Evolutionary conservation across 2,329 filamentous ascomycete species (phyloP).

Genomic region (Claviceps monticola): DNA sequence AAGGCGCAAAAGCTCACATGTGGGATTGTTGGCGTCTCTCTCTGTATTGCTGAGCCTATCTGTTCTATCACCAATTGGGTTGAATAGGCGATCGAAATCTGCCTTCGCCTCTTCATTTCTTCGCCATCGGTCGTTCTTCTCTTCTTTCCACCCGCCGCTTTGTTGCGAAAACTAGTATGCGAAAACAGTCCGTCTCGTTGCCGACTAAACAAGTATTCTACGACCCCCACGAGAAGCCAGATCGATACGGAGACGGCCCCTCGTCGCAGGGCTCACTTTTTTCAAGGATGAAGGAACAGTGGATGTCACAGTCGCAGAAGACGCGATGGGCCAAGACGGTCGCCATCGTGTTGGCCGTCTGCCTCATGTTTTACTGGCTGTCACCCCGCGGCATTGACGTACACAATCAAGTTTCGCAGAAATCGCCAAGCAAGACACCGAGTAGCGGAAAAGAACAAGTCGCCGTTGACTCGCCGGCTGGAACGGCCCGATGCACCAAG

Average conservation of each 20-base stretch:
- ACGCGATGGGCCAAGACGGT: conserved; percentile 52
- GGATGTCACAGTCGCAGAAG: conserved; percentile 50
- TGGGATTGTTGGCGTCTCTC: conserved; percentile 13
- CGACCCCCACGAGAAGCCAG: conserved; percentile 53
- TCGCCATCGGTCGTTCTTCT: conserved; percentile 4
- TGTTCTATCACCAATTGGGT: not conserved
- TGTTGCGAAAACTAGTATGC: conserved; percentile 30
- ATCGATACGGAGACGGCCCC: conserved; percentile 40
- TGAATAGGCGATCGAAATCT: not conserved
- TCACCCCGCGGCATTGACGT: conserved; percentile 44
- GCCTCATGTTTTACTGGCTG: conserved; percentile 50
- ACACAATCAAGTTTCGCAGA: conserved; percentile 24
- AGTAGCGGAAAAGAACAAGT: conserved; percentile 30
- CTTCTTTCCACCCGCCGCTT: not conserved
- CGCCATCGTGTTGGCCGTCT: conserved; percentile 44
- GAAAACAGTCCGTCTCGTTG: conserved; percentile 51
- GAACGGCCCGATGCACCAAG: conserved; percentile 63
- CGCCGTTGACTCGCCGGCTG: conserved; percentile 46
- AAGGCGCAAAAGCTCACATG: not conserved
- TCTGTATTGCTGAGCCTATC: conserved; percentile 9
- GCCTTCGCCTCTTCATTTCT: not conserved
- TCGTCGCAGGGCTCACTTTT: conserved; percentile 32
- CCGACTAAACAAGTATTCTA: conserved; percentile 43
- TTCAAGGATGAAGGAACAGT: conserved; percentile 41
- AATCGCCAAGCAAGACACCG: not conserved